A percentile compares a stretch with the other conserved stretches of the same genome.
Conservation (phyloP, 2,329 filamentous ascomycete species). For the Aspergillus sp. region DNA sequence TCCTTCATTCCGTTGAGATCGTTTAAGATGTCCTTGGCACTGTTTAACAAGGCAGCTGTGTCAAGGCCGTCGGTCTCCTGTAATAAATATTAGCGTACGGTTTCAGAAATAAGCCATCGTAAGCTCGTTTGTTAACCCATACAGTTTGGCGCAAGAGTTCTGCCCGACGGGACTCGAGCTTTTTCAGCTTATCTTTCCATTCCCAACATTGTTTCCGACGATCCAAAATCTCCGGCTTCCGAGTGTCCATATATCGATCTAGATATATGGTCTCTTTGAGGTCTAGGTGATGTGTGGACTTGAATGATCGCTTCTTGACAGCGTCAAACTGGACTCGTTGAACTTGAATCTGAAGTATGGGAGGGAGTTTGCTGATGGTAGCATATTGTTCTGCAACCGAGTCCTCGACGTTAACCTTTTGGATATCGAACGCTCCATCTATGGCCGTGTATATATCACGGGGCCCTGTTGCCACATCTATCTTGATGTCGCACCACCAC, state of each 20-base stretch:
- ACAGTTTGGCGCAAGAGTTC: slow-evolving; percentile 43
- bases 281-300: slow-evolving; percentile 74
- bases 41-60: slow-evolving; percentile 32
- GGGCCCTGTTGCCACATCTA: slow-evolving; percentile 58
- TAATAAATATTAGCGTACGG: slow-evolving; percentile 4
- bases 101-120: neutral
- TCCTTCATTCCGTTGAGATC: slow-evolving; percentile 42
- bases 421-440: slow-evolving; percentile 79
- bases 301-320: slow-evolving; percentile 59
- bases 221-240: slow-evolving; percentile 61
- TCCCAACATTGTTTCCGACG: slow-evolving; percentile 72
- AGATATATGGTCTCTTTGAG: slow-evolving; percentile 82
- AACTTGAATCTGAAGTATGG: slow-evolving; percentile 85
- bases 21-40: slow-evolving; percentile 44
- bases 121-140: slow-evolving; percentile 3
- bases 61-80: slow-evolving; percentile 28
- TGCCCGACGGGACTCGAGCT: slow-evolving; percentile 51
- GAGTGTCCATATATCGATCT: slow-evolving; percentile 76
- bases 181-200: slow-evolving; percentile 64
- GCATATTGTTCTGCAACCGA: slow-evolving; percentile 62
- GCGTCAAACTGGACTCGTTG: slow-evolving; percentile 76
- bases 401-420: slow-evolving; percentile 69
- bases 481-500: slow-evolving; percentile 62
- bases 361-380: slow-evolving; percentile 74
- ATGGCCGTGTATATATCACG: slow-evolving; percentile 79